Base-by-base conservation (phyloP, 179 eudicot species). In the Beta lomatogona region DNA sequence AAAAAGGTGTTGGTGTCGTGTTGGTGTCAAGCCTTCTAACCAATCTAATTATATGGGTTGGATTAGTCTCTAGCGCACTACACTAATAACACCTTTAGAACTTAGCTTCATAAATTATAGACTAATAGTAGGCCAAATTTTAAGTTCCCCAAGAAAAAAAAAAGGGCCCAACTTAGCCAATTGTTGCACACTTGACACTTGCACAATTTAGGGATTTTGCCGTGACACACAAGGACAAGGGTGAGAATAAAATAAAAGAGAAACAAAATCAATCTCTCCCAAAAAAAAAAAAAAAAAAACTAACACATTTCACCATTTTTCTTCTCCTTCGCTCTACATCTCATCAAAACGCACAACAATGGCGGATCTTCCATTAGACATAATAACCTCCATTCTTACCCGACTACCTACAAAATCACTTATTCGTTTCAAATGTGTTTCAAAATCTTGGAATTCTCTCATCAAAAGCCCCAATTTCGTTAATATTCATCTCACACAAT, bases 351-450 rank as follows among this genome's bases (percentile, higher is more conserved):
- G 14, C 31, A 55, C 77, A 41, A 46, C 73, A 50, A 67, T 78
- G 80, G 80, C 21, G 64, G 11, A 0, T 0, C 60, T 78, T 31
- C 80, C 80, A 22, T 52, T 54, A 52, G 80, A 78, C 0, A 46
- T 78, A 16, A 52, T 78, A 22, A 53, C 50, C 28, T 4, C 9
- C 21, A 67, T 78, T 18, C 65, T 78, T 3, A 21, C 63, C 63
- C 48, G 52, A 64, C 36, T 78, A 53, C 80, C 80, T 16, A 31
- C 73, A 3, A 53, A 65, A 28, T 67, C 73, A 3, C 80, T 78
- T 3, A 10, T 68, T 5, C 80, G 80, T 16, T 78, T 78, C 80
- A 67, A 25, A 18, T 67, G 18, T 31, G 73, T 78, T 6, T 78
- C 63, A 14, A 78, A 78, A 11, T 8, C 21, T 3, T 78, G 60